Evolutionary conservation across 2,329 filamentous ascomycete species (phyloP).

Genomic region (Penicillium carneum): DNA sequence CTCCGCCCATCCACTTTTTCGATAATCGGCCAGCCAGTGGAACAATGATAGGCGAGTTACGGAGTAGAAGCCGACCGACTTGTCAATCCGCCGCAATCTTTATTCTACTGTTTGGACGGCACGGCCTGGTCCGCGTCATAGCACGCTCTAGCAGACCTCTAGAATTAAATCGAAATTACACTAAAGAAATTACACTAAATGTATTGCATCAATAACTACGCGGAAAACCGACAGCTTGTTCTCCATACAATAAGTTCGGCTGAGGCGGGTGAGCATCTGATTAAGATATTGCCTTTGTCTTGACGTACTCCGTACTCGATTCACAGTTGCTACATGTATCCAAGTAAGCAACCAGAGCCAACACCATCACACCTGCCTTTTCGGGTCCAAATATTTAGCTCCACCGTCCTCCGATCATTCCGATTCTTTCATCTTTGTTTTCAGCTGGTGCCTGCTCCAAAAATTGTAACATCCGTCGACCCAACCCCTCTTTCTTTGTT

Average conservation of each 20-base stretch:
- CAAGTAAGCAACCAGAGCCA: background rate
- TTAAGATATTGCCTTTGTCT: background rate
- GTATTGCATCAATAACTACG: background rate
- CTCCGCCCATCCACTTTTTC: constrained; percentile 6
- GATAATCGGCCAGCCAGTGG: background rate
- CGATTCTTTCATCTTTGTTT: background rate
- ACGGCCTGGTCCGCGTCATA: constrained; percentile 28
- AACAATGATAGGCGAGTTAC: constrained; percentile 21
- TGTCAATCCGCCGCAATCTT: constrained; percentile 32
- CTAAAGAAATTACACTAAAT: background rate
- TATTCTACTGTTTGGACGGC: constrained; percentile 7
- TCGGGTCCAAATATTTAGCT: background rate
- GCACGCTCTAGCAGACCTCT: background rate
- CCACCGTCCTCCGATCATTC: background rate
- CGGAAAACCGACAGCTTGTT: background rate
- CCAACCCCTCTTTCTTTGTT: background rate
- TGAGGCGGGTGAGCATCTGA: background rate
- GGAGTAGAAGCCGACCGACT: constrained; percentile 2
- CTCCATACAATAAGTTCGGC: background rate
- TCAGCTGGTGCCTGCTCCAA: background rate
- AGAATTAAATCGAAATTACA: background rate
- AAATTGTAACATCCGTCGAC: too few species aligned
- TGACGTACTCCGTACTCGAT: background rate
- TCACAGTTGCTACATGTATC: background rate
- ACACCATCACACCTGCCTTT: background rate